Base-by-base conservation (phyloP, 192 early-diverging fungal genomes). In the Coemansia sp. region DNA sequence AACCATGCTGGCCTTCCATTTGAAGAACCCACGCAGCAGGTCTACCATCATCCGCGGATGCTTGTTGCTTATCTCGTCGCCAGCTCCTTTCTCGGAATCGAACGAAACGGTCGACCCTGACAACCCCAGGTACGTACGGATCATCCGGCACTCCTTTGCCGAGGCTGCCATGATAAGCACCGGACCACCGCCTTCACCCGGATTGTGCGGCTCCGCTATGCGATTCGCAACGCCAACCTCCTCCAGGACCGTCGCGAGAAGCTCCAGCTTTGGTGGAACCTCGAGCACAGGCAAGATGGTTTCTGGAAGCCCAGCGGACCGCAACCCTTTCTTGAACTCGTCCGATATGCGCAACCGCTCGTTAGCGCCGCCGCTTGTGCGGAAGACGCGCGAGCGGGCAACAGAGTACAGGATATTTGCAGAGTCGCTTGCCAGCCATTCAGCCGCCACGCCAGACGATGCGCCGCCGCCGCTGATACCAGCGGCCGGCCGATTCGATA, bases 221-320 rank as follows among this genome's bases (percentile, higher is more conserved):
- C 26, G 33, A 33, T 72, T 80, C 7, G 68, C 62, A 15, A 69
- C 66, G 3, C 73, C 76, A 44, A 99, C 90, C 66, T 97, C 95
- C 21, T 91, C 75, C 61, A 99, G 73, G 0, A 94, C 82, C 16
- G 89, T 85, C 1, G 64, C 65, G 30, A 99, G 64, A 12, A 89
- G 85, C 45, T 76, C 77, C 91, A 95, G 98, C 71, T 99, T 99
- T 18, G 97, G 97, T n/a, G 90, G 89, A 48, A 92, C 94, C 69
- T 99, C 97, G 45, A 98, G 69, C 36, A 91, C 85, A 0, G 91
- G 89, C 59, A 87, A 74, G 51, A 92, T 85, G 33, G 85, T 77
- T 1, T 88, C 84, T 2, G 94, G 92, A 23, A 96, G 71, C 6
- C 84, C 82, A 64, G 75, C 59, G 18, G 65, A 53, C 53, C 86